phyloP scores from a whole-genome alignment of 331 rosid genomes.

The Saraca asoca region DNA sequence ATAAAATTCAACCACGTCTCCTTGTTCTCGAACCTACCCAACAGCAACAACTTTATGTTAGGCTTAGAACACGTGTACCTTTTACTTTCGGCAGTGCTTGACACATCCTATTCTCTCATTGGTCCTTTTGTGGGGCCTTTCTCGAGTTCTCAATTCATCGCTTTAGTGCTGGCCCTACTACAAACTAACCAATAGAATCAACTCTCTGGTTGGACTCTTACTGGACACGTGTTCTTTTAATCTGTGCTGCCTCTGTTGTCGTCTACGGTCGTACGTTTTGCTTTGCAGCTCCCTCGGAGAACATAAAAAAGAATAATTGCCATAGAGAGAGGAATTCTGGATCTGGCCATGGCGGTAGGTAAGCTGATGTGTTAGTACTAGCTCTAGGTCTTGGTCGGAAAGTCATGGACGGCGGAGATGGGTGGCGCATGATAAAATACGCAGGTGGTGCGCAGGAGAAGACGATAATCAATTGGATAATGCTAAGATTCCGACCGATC shows the following conservation, averaged over 20 bases:
- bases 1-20: slow-evolving; percentile 50
- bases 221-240: slow-evolving; percentile 43
- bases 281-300: background rate
- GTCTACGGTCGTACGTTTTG: background rate
- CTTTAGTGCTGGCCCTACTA: slow-evolving; percentile 15
- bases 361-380: too few relatives aligned
- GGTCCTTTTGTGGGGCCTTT: slow-evolving; percentile 35
- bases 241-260: slow-evolving; percentile 7
- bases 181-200: slow-evolving; percentile 31
- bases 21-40: slow-evolving; percentile 42
- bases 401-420: slow-evolving; percentile 41
- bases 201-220: background rate
- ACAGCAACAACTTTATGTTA: slow-evolving; percentile 22
- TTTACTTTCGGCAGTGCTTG: slow-evolving; percentile 54
- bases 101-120: slow-evolving; percentile 43
- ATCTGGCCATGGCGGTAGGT: background rate
- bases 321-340: background rate
- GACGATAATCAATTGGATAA: slow-evolving; percentile 29
- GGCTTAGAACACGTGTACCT: slow-evolving; percentile 46
- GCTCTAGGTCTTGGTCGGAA: background rate
- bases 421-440: slow-evolving; percentile 29
- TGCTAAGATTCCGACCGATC: slow-evolving; percentile 67
- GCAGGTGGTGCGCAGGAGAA: slow-evolving; percentile 27
- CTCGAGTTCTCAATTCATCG: slow-evolving; percentile 14
- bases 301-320: background rate